Base-by-base conservation (phyloP, 225 moss, liverwort and hornwort genomes). In the Sphagnum tenellum region DNA sequence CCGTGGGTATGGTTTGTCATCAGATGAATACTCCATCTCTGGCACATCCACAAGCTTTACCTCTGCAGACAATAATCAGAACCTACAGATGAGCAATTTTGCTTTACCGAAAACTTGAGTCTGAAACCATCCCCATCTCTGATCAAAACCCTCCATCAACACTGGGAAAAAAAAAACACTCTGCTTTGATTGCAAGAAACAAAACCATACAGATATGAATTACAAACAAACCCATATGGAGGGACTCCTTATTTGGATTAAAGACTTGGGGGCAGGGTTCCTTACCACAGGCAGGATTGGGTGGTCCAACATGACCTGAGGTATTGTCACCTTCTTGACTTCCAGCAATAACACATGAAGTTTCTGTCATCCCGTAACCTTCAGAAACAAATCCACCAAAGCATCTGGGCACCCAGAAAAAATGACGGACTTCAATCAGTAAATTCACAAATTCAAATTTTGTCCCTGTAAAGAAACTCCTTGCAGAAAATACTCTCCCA, bases 301-400 rank as follows among this genome's bases (percentile, higher is more conserved):
- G 87, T 54, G 89, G 70, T 48, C 96, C 96, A 61, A 98, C 96
- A 71, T 98, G 90, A 47, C 96, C 96, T 55, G 85, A 84, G 13
- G 88, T 83, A 47, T 72, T 60, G 61, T 98, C 93, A 12, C 82
- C 90, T 57, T 9, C 47, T 62, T 81, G 76, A 68, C 78, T 84
- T 57, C 64, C 63, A 65, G 85, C 61, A 62, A 90, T 81, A 50
- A 89, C 80, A 75, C 96, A 98, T 2, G 96, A 82, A 9, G 84
- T 83, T 71, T 98, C 96, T 12, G 96, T 98, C 96, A 98, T 93
- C 69, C 96, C 96, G 64, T 93, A 98, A 12, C 92, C 96, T 72
- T 98, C 96, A 14, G 78, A 76, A n/a, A 98, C 96, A 70, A 69
- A 76, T 68, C 90, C 86, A 59, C 90, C 88, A 69, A 93, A 98